A percentile compares a stretch with the other conserved stretches of the same genome.
These are phyloP conservation scores for Skeletonema potamos DNA, from an alignment of 108 stramenopile species.

Conservation along the genomic window DNA sequence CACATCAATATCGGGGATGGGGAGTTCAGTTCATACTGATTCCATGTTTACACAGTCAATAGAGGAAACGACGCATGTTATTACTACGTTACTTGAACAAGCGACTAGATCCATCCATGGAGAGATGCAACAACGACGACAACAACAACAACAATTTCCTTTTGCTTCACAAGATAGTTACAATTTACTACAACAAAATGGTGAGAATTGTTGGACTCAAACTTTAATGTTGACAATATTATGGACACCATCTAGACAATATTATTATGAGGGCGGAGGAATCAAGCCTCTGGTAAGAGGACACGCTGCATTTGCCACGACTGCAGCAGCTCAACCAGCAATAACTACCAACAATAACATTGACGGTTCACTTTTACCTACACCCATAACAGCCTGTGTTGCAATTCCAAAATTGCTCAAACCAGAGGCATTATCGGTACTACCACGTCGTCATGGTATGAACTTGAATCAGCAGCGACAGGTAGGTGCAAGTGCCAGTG, in stretches of 20 bases:
- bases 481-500: constrained; percentile 43
- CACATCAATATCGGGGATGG: not conserved
- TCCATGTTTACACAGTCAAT: not conserved
- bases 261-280: too few species aligned
- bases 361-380: constrained; percentile 16
- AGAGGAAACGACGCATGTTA: constrained; percentile 1
- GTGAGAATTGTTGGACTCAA: not conserved
- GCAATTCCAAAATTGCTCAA: constrained; percentile 24
- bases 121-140: not conserved
- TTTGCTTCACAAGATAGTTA: too few species aligned
- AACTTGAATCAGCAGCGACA: constrained; percentile 38
- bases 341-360: not conserved
- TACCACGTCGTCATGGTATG: constrained; percentile 28
- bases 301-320: constrained; percentile 27
- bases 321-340: constrained; percentile 3
- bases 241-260: constrained; percentile 36
- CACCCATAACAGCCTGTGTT: constrained; percentile 38
- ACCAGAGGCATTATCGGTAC: constrained; percentile 13
- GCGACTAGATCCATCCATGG: constrained; percentile 4
- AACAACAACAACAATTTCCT: too few species aligned
- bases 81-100: constrained; percentile 12
- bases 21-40: not conserved
- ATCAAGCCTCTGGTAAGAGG: too few species aligned
- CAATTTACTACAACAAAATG: not conserved
- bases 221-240: constrained; percentile 44